Percentiles rank a stretch among this genome's conserved stretches.
Evolutionary conservation across 1,284 basidiomycete species (phyloP).

Genomic region (Coriolopsis trogii): DNA sequence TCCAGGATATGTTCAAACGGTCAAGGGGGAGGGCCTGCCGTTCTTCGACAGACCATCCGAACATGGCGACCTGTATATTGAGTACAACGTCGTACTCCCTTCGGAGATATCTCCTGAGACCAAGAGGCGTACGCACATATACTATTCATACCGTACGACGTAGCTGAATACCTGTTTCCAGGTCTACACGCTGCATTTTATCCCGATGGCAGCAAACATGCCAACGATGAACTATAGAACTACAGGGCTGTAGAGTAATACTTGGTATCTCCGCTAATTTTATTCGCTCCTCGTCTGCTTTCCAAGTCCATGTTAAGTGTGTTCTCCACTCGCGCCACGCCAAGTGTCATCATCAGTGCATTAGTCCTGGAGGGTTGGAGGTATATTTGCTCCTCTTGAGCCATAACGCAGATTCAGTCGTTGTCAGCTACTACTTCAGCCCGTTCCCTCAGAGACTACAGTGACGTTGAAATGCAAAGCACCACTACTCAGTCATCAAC

Average conservation of each 20-base stretch:
- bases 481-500: no score
- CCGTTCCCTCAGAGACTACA: no score
- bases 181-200: constrained; percentile 21
- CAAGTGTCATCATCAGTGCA: no score
- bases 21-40: constrained; percentile 91
- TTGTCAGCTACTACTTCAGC: no score
- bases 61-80: constrained; percentile 86
- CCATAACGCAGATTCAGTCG: no score
- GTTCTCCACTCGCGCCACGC: no score
- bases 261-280: constrained; percentile 14
- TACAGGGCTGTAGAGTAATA: constrained; percentile 13
- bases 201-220: constrained; percentile 13
- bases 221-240: constrained; percentile 23
- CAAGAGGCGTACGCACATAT: constrained; percentile 59
- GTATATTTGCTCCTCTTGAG: no score
- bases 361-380: no score
- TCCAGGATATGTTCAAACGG: constrained; percentile 80
- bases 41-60: constrained; percentile 54
- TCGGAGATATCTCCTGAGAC: constrained; percentile 64
- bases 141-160: background rate
- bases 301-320: no score
- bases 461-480: no score
- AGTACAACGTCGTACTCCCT: constrained; percentile 90
- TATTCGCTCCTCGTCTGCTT: constrained; percentile 14
- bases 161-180: background rate